Conservation (phyloP, 2,329 filamentous ascomycete genomes). For the Monilinia fructicola region DNA sequence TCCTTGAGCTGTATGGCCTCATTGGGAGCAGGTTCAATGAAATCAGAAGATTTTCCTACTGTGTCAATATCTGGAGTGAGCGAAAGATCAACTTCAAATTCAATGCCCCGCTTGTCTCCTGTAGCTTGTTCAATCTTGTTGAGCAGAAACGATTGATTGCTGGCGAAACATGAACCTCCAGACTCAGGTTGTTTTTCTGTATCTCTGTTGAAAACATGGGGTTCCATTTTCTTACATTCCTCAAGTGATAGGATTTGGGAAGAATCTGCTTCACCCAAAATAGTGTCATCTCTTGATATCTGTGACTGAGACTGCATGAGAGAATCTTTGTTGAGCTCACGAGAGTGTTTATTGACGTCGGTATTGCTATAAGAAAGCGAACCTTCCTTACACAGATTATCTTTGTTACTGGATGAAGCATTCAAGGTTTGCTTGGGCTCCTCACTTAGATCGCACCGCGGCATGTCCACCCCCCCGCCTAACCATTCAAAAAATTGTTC, state of each 20-base stretch:
- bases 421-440: too few relatives aligned
- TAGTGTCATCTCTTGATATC: background rate
- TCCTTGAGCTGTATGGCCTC: too few relatives aligned
- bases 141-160: too few relatives aligned
- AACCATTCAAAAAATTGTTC: too few relatives aligned
- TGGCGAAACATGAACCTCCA: too few relatives aligned
- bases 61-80: background rate
- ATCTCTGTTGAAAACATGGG: accelerated
- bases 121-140: background rate
- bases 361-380: background rate
- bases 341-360: background rate
- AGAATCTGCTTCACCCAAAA: background rate
- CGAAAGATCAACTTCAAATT: background rate
- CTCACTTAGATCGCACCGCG: too few relatives aligned
- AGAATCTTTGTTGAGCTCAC: background rate
- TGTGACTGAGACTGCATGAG: background rate
- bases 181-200: too few relatives aligned
- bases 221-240: background rate
- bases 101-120: background rate
- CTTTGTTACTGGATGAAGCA: too few relatives aligned
- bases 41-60: background rate
- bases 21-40: background rate
- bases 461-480: too few relatives aligned
- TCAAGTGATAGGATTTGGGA: background rate
- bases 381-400: background rate